phyloP scores from a whole-genome alignment of 2,329 filamentous ascomycete genomes.

The Rutstroemia sp. region DNA sequence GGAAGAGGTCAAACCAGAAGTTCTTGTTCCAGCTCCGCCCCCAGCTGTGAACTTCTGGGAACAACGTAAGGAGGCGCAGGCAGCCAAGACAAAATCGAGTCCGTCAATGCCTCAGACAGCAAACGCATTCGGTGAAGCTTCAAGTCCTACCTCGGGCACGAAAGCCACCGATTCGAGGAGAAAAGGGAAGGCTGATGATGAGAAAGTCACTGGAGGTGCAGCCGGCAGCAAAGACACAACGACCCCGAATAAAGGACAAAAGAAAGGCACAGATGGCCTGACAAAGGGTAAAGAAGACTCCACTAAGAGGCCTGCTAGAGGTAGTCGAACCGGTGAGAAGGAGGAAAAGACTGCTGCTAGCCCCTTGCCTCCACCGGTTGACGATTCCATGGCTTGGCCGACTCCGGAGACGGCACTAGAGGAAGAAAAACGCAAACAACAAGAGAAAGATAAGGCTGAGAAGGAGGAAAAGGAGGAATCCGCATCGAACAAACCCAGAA shows the following conservation, averaged over 20 bases:
- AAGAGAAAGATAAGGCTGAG: conserved; percentile 58
- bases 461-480: conserved; percentile 57
- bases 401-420: conserved; percentile 75
- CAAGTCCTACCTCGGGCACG: conserved; percentile 17
- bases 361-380: conserved; percentile 54
- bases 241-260: conserved; percentile 31
- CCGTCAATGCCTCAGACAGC: conserved; percentile 12
- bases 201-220: conserved; percentile 23
- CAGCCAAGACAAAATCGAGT: conserved; percentile 39
- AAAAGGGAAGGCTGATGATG: conserved; percentile 36
- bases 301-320: conserved; percentile 26
- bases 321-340: conserved; percentile 24
- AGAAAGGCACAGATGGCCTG: conserved; percentile 33
- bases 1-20: conserved; percentile 43
- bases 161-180: conserved; percentile 33
- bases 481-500: conserved; percentile 44
- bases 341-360: conserved; percentile 28
- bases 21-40: conserved; percentile 69
- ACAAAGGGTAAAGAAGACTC: conserved; percentile 26
- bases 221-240: conserved; percentile 30
- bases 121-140: conserved; percentile 7
- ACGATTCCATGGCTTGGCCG: conserved; percentile 78
- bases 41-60: conserved; percentile 86
- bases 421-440: conserved; percentile 67
- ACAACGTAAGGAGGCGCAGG: conserved; percentile 61